phyloP scores from a whole-genome alignment of 257 asterid genomes.

The Nicotiana paniculata region DNA sequence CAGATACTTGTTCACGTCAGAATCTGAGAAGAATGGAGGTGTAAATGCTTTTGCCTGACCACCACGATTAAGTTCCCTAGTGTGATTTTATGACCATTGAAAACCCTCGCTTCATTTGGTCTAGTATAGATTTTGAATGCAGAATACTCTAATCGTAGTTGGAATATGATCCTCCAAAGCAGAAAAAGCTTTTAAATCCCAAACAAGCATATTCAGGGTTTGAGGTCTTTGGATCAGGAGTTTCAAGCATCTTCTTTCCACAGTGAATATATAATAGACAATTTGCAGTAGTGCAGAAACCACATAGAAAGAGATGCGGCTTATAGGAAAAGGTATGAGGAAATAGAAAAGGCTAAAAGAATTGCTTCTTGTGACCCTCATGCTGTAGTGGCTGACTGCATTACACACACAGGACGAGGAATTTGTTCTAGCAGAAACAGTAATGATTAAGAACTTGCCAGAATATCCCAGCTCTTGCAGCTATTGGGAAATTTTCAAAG shows the following conservation, averaged over 20 bases:
- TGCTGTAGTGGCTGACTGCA: too few relatives aligned
- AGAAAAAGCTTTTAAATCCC: not conserved
- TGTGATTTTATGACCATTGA: not conserved
- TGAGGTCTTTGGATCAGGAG: not conserved
- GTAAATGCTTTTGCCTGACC: not conserved
- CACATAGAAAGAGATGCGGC: not conserved
- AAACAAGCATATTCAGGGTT: not conserved
- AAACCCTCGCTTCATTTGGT: not conserved
- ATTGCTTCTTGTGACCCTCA: not conserved
- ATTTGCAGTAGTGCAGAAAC: slow-evolving; percentile 5
- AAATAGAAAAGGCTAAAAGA: not conserved
- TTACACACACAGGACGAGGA: too few relatives aligned
- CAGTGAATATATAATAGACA: not conserved
- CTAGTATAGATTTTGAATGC: not conserved
- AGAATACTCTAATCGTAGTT: not conserved
- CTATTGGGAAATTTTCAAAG: too few relatives aligned
- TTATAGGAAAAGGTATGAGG: not conserved
- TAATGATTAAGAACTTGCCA: too few relatives aligned
- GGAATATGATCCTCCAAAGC: not conserved
- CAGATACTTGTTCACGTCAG: not conserved
- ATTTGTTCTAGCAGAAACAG: too few relatives aligned
- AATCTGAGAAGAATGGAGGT: not conserved
- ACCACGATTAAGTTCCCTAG: not conserved
- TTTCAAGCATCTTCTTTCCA: not conserved
- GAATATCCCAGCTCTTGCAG: too few relatives aligned